Evolutionary conservation across 352 stramenopile species (phyloP).

Genomic region (Phytophthora europaea): DNA sequence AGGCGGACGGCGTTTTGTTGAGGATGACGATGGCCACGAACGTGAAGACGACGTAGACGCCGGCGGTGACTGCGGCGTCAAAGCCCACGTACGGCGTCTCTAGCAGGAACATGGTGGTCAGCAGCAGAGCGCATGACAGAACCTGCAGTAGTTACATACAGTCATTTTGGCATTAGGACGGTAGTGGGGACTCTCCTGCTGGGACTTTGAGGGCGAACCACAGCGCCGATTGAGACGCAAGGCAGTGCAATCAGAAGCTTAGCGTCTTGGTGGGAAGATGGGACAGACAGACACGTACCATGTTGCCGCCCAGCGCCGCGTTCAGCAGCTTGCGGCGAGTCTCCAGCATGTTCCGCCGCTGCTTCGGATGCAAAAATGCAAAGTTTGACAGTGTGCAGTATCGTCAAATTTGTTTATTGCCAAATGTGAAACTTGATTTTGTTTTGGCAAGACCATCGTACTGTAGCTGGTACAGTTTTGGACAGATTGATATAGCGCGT

Average conservation of each 20-base stretch:
- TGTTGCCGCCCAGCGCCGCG: slow-evolving; percentile 67
- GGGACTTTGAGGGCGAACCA: slow-evolving; percentile 4
- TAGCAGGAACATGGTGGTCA: slow-evolving; percentile 79
- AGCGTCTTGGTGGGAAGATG: not conserved
- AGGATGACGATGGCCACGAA: slow-evolving; percentile 81
- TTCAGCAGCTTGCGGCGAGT: slow-evolving; percentile 80
- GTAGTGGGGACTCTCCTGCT: slow-evolving; percentile 17
- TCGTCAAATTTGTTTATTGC: not conserved
- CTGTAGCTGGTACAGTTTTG: no score
- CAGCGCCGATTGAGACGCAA: slow-evolving; percentile 9
- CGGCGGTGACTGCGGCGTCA: slow-evolving; percentile 68
- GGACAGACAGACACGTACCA: slow-evolving; percentile 51
- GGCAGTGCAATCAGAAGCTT: slow-evolving; percentile 7
- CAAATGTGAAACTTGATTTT: not conserved
- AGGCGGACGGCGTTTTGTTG: slow-evolving; percentile 85
- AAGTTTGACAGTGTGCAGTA: not conserved
- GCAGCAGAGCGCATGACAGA: slow-evolving; percentile 65
- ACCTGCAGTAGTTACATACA: slow-evolving; percentile 40
- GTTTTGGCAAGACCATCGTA: not conserved
- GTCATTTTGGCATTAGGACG: not conserved
- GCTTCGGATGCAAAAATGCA: slow-evolving; percentile 5
- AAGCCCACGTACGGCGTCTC: slow-evolving; percentile 80
- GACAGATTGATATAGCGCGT: no score
- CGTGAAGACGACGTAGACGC: slow-evolving; percentile 72
- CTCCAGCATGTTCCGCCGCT: slow-evolving; percentile 52